Evolutionary conservation across 805 yeast genomes (phyloP), one percentile per base, ranked within the genome.

Genomic region (Teunomyces gatunensis): DNA sequence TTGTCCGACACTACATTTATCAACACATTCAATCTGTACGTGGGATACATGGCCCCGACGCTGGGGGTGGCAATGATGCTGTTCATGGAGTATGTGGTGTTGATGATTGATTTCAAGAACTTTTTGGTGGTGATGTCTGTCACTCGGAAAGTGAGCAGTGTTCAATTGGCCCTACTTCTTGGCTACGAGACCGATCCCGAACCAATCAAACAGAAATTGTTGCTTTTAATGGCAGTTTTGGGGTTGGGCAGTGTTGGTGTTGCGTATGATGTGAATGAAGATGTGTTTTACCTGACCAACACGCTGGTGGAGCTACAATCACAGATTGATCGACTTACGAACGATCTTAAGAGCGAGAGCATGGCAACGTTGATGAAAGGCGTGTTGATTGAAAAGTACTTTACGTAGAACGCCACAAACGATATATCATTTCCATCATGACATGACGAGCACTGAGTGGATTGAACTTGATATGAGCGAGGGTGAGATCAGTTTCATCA

Each of bases 391-490:
- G 67, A 61, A 25, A 63, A 60, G 49, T 59, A 54, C 35, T 54
- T 60, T 39, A 51, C 42, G 27, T 25, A 37, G 40, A 25, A 6
- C 32, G 20, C 17, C 28, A 6, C 21, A 10, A 25, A 2, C 23
- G 11, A 21, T 54, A 45, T 4, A 67, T 53, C 39, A 66, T 52
- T 25, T 55, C 54, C 47, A 71, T 55, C 47, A 69, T 51, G 10
- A 44, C 75, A 7, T 76, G 60, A 28, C 85, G 63, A 0, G 79
- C 80, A 48, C 68, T 73, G 32, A 79, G 53, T 0, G 85, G 78
- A 53, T 78, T 72, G 32, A 80, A 67, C 37, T 62, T 61, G 3
- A 80, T 70, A 15, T 64, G 57, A 2, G 67, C 53, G 51, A 81
- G 50, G 28, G 67, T 70, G 42, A 80, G 60, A 21, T 48, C 45